Base-by-base conservation (phyloP, 768 basidiomycete genomes). In the Lactifluus hygrophoroides region DNA sequence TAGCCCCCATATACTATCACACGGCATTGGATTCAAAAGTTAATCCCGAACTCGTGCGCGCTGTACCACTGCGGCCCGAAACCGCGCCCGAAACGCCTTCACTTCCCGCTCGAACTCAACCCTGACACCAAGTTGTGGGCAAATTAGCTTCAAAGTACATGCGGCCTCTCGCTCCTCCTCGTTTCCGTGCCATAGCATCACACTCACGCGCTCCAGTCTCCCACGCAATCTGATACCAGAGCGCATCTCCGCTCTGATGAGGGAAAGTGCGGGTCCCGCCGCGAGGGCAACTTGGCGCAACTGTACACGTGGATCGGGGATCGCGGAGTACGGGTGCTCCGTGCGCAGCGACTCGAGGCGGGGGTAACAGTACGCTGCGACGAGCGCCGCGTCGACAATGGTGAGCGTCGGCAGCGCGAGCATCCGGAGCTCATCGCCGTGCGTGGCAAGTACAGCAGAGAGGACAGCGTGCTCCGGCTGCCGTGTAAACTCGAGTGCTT, bases 101-200 rank as follows among this genome's bases (percentile, higher is more conserved):
- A 86, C 72, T 65, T 85, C 79, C 47, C 69, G 69, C 28, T 79
- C 79, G 35, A 82, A 69, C 53, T 70, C 69, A 63, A 88, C 68
- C 28, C 78, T 77, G 45, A 88, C 74, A 47, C 85, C 85, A 59
- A 76, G 75, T 64, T 76, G 75, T 16, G 82, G 84, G 69, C 87
- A 90, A 4, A 78, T 79, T 64, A 85, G 82, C 70, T 77, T 81
- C 59, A 90, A 71, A 38, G 74, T 73, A 23, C 79, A 65, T 34
- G 85, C 73, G 61, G 79, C 74, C 38, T 76, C 28, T 55, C 86
- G 80, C n/a, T n/a, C n/a, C 13, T 64, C 67, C 45, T 77, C 70
- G 2, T 81, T 80, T 38, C 76, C 76, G 42, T 75, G 72, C 77
- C 81, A 82, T 40, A 83, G 43, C 54, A 82, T 78, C 44, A 84